Conservation (phyloP, 2,329 filamentous ascomycete species). For the Arthrobotrys megalospora region DNA sequence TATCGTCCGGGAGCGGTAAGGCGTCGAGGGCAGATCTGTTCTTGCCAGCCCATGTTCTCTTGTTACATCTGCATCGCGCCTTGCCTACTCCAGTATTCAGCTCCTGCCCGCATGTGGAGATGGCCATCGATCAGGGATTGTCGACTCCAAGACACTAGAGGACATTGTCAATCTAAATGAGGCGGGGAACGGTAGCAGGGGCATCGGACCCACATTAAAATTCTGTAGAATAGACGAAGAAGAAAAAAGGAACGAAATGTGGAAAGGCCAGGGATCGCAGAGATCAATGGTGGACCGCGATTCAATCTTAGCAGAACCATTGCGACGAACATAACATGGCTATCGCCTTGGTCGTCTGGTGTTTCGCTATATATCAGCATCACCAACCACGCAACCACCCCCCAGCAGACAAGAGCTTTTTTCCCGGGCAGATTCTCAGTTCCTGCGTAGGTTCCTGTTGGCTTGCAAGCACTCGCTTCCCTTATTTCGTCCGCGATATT, state of each 20-base stretch:
- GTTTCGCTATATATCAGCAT: slow-evolving; percentile 60
- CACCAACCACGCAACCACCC: slow-evolving; percentile 48
- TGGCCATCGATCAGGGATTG: slow-evolving; percentile 61
- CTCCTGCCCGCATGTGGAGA: slow-evolving; percentile 61
- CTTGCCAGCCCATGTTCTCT: slow-evolving; percentile 38
- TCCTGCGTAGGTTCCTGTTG: not conserved
- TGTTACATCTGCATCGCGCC: slow-evolving; percentile 58
- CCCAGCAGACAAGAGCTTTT: slow-evolving; percentile 45
- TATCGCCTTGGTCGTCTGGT: slow-evolving; percentile 42
- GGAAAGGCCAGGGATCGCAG: slow-evolving; percentile 29
- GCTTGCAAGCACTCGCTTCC: slow-evolving; percentile 1
- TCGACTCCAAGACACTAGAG: slow-evolving; percentile 42
- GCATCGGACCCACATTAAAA: slow-evolving; percentile 55
- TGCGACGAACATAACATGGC: slow-evolving; percentile 43
- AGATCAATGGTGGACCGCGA: slow-evolving; percentile 31
- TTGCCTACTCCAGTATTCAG: slow-evolving; percentile 59
- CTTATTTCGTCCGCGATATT: slow-evolving; percentile 13
- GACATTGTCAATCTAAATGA: slow-evolving; percentile 53
- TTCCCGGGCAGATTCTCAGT: slow-evolving; percentile 12
- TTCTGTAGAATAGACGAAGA: slow-evolving; percentile 46
- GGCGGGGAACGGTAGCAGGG: slow-evolving; percentile 61
- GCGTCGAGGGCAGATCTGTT: slow-evolving; percentile 22
- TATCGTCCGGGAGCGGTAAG: slow-evolving; percentile 15
- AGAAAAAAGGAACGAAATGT: slow-evolving; percentile 31
- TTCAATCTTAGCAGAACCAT: slow-evolving; percentile 55